phyloP scores from a whole-genome alignment of 1,284 basidiomycete genomes.

The Heterobasidion irregulare region DNA sequence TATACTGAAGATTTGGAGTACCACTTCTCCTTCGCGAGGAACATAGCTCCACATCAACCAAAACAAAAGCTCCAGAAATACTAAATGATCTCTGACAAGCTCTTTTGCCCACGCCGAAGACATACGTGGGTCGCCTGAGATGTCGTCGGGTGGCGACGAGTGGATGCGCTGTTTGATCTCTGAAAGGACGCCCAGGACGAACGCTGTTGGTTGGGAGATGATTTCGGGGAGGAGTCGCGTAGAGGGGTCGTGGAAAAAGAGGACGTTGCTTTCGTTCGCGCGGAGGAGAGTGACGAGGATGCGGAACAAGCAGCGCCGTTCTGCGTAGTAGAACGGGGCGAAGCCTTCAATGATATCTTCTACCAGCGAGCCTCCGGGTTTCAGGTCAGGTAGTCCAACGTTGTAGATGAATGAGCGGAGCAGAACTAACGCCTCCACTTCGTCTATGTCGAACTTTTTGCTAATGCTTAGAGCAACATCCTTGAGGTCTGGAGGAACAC shows the following conservation, averaged over 20 bases:
- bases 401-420: slow-evolving; percentile 76
- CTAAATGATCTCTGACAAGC: slow-evolving; percentile 70
- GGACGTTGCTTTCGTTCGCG: slow-evolving; percentile 47
- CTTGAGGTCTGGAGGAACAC: slow-evolving; percentile 60
- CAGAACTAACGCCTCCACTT: slow-evolving; percentile 64
- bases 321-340: slow-evolving; percentile 73
- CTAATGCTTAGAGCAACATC: slow-evolving; percentile 65
- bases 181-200: slow-evolving; percentile 45
- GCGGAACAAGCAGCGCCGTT: slow-evolving; percentile 63
- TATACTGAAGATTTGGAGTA: slow-evolving; percentile 54
- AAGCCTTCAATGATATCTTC: slow-evolving; percentile 64
- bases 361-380: slow-evolving; percentile 36
- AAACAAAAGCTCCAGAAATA: slow-evolving; percentile 77
- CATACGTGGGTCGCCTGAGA: slow-evolving; percentile 47
- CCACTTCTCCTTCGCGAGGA: slow-evolving; percentile 52
- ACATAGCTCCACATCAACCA: slow-evolving; percentile 80
- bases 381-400: slow-evolving; percentile 52
- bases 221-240: slow-evolving; percentile 47
- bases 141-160: slow-evolving; percentile 41
- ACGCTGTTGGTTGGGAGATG: slow-evolving; percentile 50
- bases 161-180: slow-evolving; percentile 52
- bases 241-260: slow-evolving; percentile 49
- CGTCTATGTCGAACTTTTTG: slow-evolving; percentile 63
- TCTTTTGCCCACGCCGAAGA: slow-evolving; percentile 76
- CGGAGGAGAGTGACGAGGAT: slow-evolving; percentile 55